These are phyloP conservation scores for Zelopaecilomyces penicillatus DNA, from an alignment of 2,329 filamentous ascomycete species.

Conservation along the genomic window DNA sequence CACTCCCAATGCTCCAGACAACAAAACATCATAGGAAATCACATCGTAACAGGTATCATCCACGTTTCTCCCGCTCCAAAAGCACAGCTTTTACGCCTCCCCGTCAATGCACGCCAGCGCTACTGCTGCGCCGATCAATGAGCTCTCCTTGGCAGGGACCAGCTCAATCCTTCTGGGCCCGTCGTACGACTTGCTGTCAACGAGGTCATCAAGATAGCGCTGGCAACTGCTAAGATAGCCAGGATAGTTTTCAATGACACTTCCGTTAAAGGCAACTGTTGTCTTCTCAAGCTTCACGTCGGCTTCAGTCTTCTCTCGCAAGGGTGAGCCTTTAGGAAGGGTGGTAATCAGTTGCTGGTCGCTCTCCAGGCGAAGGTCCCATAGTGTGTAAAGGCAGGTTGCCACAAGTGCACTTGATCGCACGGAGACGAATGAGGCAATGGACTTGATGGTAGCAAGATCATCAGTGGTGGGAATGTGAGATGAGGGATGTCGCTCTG, in stretches of 20 bases:
- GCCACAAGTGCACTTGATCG: conserved; percentile 54
- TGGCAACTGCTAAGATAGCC: conserved; percentile 56
- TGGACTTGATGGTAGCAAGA: conserved; percentile 40
- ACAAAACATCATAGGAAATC: conserved; percentile 3
- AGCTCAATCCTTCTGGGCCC: conserved; percentile 45
- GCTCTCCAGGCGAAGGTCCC: conserved; percentile 45
- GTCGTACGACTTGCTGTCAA: conserved; percentile 26
- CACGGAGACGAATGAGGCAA: conserved; percentile 46
- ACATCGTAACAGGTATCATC: conserved; percentile 7
- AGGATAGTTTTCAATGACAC: conserved; percentile 72
- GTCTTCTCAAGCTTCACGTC: conserved; percentile 41
- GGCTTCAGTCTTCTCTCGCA: conserved; percentile 39
- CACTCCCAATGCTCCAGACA: conserved; percentile 7
- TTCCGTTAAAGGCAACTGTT: conserved; percentile 69
- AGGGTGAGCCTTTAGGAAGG: conserved; percentile 21
- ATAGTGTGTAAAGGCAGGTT: conserved; percentile 49
- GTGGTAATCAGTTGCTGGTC: conserved; percentile 28
- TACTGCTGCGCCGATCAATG: conserved; percentile 66
- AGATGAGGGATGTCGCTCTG: conserved; percentile 39
- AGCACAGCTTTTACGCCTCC: conserved; percentile 4
- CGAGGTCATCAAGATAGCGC: conserved; percentile 51
- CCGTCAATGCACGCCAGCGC: conserved; percentile 44
- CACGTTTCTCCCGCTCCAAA: conserved; percentile 2
- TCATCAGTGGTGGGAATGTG: conserved; percentile 35
- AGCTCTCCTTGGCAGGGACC: conserved; percentile 64